These are phyloP conservation scores for Phytopythium delawarense DNA, from an alignment of 352 stramenopile genomes.

Conservation along the genomic window DNA sequence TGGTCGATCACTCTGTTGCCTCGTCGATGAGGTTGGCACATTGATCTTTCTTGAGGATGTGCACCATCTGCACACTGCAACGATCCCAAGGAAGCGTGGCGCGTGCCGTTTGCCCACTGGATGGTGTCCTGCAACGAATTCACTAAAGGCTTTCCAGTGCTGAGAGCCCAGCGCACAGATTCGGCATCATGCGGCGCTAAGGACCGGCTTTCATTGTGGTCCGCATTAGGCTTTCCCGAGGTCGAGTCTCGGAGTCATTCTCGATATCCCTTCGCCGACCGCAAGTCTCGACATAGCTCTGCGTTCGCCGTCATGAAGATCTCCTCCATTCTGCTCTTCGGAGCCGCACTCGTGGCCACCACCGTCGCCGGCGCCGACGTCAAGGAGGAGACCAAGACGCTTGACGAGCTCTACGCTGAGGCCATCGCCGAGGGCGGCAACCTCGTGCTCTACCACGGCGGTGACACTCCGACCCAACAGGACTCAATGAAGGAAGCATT, in stretches of 20 bases:
- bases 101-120: too few relatives aligned
- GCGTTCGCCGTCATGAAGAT: background rate
- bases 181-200: too few relatives aligned
- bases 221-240: too few relatives aligned
- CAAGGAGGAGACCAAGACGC: slow-evolving; percentile 37
- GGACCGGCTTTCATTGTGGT: too few relatives aligned
- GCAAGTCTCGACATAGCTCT: background rate
- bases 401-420: slow-evolving; percentile 42
- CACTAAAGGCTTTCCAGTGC: too few relatives aligned
- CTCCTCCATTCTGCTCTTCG: background rate
- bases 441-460: slow-evolving; percentile 39
- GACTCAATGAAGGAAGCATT: slow-evolving; percentile 19
- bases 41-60: too few relatives aligned
- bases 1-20: too few relatives aligned
- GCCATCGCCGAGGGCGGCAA: slow-evolving; percentile 49
- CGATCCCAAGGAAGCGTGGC: too few relatives aligned
- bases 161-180: too few relatives aligned
- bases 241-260: background rate
- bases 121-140: too few relatives aligned
- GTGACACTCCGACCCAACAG: slow-evolving; percentile 27
- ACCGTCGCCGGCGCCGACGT: slow-evolving; percentile 4
- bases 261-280: background rate
- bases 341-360: slow-evolving; percentile 8
- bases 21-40: too few relatives aligned
- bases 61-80: too few relatives aligned